Evolutionary conservation across 2,329 filamentous ascomycete genomes (phyloP), one percentile per base, ranked within the genome.

Genomic region (Aspergillus thermomutatus): DNA sequence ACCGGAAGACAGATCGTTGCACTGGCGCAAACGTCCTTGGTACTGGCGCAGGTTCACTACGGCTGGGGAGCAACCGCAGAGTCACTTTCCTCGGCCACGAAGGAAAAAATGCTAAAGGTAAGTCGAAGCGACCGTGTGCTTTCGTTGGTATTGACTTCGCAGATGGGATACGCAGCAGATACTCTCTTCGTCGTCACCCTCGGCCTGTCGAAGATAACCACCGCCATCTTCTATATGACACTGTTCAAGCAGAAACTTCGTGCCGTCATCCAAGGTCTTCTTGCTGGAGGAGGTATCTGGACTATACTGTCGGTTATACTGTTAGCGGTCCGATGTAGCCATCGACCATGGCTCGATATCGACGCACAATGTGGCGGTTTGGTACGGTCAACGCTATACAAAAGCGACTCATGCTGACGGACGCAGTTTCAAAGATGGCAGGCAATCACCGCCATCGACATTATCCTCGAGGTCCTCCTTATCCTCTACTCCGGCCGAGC

Each of bases 191-290:
- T 79, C 27, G 25, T 75, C 10, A 66, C 70, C 0, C 54, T 79
- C 10, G 77, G 72, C 50, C 58, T 77, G 4, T 77, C 77, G 3
- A 80, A 81, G 60, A 69, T 69, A 53, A 75, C 75, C 8, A 70
- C 75, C 4, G 69, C 69, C 0, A 65, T 75, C 19, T 69, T 79
- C 9, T 72, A 76, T 50, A 60, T 55, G 2, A 53, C 54, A n/a
- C 4, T 61, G 9, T 64, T 64, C 51, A 66, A 66, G 34, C 59
- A 62, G 11, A 60, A 59, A 6, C 58, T 67, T 1, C 56, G 11
- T 55, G 60, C 8, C 49, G 55, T 63, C 10, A 52, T 57, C 19
- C 55, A 59, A 17, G 51, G 51, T 0, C 64, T 76, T 5, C 64
- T 80, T 1, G 62, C 27, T 2, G 51, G 58, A 0, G 69, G 69